Base-by-base conservation (phyloP, 805 yeast species). In the Metschnikowia baotianmanensis region DNA sequence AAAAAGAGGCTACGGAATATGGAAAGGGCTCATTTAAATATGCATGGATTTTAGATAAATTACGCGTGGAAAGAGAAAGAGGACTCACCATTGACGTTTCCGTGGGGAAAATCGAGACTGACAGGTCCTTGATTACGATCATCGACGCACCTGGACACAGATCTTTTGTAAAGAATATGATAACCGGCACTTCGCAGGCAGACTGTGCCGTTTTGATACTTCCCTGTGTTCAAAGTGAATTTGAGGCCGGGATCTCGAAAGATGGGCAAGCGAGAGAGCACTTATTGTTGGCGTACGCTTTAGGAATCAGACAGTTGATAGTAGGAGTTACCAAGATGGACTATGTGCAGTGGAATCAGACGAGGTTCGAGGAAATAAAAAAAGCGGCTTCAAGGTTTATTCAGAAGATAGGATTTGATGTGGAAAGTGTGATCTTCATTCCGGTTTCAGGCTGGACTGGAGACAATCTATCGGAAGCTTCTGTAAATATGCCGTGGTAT, bases 1-100 rank as follows among this genome's bases (percentile, higher is more conserved):
- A 87, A 79, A 84, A 88, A 82, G 96, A 89, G 77, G 96, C 96
- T 65, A 95, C 93, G 67, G 96, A 88, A 75, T 85, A 85, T 70
- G 96, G 96, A 65, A 87, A 86, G 82, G 93, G 95, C 75, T 88
- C 96, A 67, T 89, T 88, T 87, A 87, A 88, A 77, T 85, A 87
- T 84, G 96, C 96, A 63, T 87, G 96, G 96, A 95, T 88, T 61
- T 80, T 88, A 72, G 96, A 88, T 80, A 87, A 87, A 74, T 78
- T 88, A 59, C 84, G 86, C 84, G 95, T 95, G 67, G 96, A 88
- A 79, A 83, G 96, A 75, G 91, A 85, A 74, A 85, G 96, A 78
- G 96, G 96, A 84, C 87, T 87, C 79, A 87, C 96, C 69, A 87
- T 87, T 63, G 95, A 87, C 72, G 86, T 87, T 59, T 91, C 95